Evolutionary conservation across 805 yeast species (phyloP).

Genomic region (Groenewaldozyma salmanticensis): DNA sequence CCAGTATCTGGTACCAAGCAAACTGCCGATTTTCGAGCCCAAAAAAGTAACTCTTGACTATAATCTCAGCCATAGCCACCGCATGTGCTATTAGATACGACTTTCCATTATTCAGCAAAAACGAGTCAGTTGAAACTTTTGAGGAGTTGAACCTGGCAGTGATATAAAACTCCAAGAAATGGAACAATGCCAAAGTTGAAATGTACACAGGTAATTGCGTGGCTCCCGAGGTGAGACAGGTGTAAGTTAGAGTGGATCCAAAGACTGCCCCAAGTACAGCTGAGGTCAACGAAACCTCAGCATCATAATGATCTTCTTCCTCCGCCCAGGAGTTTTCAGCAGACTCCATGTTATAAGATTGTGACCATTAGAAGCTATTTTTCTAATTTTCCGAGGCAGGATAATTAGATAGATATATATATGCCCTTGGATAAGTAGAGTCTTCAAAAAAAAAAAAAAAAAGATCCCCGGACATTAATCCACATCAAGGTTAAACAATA

Average conservation of each 20-base stretch:
- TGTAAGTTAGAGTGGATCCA: conserved; percentile 12
- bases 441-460: no score
- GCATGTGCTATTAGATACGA: conserved; percentile 50
- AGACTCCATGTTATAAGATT: no score
- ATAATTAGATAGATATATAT: neutral
- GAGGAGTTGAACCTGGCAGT: conserved; percentile 67
- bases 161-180: conserved; percentile 68
- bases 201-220: conserved; percentile 40
- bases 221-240: conserved; percentile 5
- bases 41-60: conserved; percentile 33
- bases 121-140: conserved; percentile 62
- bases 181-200: conserved; percentile 50
- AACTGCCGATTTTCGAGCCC: no score
- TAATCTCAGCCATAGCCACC: conserved; percentile 42
- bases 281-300: conserved; percentile 22
- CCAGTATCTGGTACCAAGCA: conserved; percentile 30
- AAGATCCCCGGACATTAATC: no score
- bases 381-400: neutral
- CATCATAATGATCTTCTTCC: conserved; percentile 10
- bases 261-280: conserved; percentile 22
- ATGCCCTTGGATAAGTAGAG: no score
- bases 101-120: conserved; percentile 52
- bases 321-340: neutral
- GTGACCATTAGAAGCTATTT: neutral
- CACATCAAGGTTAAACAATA: neutral